phyloP scores from a whole-genome alignment of 441 rosid genomes.

The Gossypium laxum region DNA sequence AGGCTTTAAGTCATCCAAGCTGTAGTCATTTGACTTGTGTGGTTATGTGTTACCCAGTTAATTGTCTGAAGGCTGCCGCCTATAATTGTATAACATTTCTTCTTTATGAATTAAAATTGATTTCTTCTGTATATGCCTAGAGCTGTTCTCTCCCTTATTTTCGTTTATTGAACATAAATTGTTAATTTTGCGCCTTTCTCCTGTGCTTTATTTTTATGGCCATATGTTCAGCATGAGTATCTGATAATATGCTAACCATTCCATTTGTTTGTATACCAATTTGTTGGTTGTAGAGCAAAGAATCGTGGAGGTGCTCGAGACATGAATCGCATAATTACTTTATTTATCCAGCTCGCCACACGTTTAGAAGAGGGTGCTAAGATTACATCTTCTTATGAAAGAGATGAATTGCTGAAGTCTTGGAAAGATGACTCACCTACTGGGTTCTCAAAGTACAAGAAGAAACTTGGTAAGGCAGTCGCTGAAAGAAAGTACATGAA shows the following conservation, averaged over 20 bases:
- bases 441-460: slow-evolving; percentile 50
- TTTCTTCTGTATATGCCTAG: neutral
- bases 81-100: neutral
- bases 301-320: slow-evolving; percentile 65
- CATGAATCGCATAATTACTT: slow-evolving; percentile 59
- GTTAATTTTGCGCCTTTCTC: neutral
- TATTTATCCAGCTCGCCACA: slow-evolving; percentile 83
- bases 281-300: slow-evolving; percentile 55
- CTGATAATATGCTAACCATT: slow-evolving; percentile 5
- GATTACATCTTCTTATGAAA: slow-evolving; percentile 57
- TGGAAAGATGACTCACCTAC: slow-evolving; percentile 70
- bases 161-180: neutral
- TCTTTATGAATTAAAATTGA: neutral
- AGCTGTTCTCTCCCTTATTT: neutral
- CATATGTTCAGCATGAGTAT: slow-evolving; percentile 4
- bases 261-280: slow-evolving; percentile 11
- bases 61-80: neutral
- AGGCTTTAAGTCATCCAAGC: slow-evolving; percentile 4
- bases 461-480: slow-evolving; percentile 40
- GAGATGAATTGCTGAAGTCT: slow-evolving; percentile 65
- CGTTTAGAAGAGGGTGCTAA: slow-evolving; percentile 77
- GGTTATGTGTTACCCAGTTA: neutral
- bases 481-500: slow-evolving; percentile 57
- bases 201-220: neutral
- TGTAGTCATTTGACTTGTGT: neutral